Conservation (phyloP, 306 rosid genomes). For the Cicer yamashitae region DNA sequence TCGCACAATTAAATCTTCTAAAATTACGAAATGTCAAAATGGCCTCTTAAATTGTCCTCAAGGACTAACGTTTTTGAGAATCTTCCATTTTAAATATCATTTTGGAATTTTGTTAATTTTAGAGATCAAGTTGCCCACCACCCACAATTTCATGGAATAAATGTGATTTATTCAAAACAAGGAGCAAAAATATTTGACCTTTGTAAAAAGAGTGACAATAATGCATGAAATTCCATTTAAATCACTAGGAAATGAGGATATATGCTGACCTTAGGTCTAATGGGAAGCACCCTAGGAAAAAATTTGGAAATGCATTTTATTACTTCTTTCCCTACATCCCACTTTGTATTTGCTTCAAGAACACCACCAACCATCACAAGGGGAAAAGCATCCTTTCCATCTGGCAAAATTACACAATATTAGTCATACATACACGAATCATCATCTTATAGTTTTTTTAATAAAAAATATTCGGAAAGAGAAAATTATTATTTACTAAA, state of each 20-base stretch:
- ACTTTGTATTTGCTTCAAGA: constrained; percentile 84
- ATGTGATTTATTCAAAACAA: no score
- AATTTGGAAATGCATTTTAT: constrained; percentile 61
- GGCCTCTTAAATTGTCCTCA: no score
- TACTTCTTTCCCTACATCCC: constrained; percentile 95
- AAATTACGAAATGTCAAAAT: no score
- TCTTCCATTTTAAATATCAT: no score
- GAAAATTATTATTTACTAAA: no score
- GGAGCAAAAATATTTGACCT: background rate
- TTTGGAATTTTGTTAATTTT: no score
- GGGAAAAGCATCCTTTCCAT: constrained; percentile 74
- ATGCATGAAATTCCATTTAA: background rate
- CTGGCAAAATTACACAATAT: constrained; percentile 53
- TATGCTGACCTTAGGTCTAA: constrained; percentile 79
- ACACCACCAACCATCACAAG: constrained; percentile 99
- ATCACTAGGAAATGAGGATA: constrained; percentile 2
- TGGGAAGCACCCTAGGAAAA: constrained; percentile 67
- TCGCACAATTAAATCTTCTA: no score
- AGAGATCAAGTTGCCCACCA: no score
- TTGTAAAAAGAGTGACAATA: background rate
- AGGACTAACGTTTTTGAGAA: no score
- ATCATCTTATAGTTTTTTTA: background rate
- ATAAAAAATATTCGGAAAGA: no score
- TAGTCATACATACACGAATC: constrained; percentile 5
- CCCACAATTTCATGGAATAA: no score